Evolutionary conservation across 1,284 basidiomycete genomes (phyloP).

Genomic region (Moniliella sp.): DNA sequence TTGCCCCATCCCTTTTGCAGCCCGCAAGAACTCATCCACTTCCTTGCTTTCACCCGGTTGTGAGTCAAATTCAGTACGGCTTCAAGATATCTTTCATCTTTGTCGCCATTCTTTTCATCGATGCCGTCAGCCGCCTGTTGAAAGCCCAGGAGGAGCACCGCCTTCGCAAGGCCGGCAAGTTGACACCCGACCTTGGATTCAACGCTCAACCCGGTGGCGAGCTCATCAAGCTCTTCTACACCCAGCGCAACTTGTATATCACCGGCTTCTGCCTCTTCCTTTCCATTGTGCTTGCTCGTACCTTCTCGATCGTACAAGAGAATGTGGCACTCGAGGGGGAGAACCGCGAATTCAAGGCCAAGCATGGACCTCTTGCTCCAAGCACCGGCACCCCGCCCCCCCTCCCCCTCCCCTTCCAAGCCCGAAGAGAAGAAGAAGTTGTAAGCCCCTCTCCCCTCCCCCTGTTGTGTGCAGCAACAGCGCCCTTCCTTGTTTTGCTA

Average conservation of each 20-base stretch:
- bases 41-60: constrained; percentile 41
- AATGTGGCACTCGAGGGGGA: too few relatives aligned
- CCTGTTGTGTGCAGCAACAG: too few relatives aligned
- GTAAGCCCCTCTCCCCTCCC: too few relatives aligned
- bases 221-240: constrained; percentile 71
- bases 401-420: too few relatives aligned
- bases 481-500: too few relatives aligned
- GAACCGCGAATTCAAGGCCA: too few relatives aligned
- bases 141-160: constrained; percentile 60
- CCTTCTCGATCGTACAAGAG: too few relatives aligned
- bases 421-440: too few relatives aligned
- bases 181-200: constrained; percentile 47
- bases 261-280: constrained; percentile 68
- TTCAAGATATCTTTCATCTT: constrained; percentile 83
- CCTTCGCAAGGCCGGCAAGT: constrained; percentile 45
- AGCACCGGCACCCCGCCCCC: too few relatives aligned
- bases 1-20: constrained; percentile 53
- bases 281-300: too few relatives aligned
- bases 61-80: constrained; percentile 42
- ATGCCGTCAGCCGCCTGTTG: constrained; percentile 79
- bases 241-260: constrained; percentile 52
- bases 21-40: constrained; percentile 51
- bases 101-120: constrained; percentile 56
- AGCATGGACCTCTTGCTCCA: too few relatives aligned
- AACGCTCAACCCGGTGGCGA: constrained; percentile 69